Conservation (phyloP, 768 basidiomycete species). For the Tremella fuciformis region DNA sequence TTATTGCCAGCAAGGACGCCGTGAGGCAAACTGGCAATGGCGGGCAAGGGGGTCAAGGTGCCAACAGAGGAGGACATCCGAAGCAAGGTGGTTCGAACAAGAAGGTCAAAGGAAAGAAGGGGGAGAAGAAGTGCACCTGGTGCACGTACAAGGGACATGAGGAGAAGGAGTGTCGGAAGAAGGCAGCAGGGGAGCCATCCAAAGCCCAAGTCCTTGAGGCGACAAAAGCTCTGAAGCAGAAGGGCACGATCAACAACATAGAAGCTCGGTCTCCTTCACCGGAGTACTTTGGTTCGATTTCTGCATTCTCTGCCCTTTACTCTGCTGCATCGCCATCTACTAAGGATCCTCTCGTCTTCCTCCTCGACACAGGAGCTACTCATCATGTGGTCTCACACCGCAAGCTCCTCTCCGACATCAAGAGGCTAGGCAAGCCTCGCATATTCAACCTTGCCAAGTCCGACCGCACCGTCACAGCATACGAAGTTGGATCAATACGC, state of each 20-base stretch:
- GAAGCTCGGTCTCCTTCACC: neutral
- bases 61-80: no score
- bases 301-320: neutral
- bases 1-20: slow-evolving; percentile 1
- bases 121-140: neutral
- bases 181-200: neutral
- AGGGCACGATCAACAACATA: neutral
- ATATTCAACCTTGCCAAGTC: neutral
- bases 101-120: neutral
- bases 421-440: neutral
- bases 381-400: neutral
- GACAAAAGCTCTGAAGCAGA: neutral
- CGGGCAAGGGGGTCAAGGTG: neutral
- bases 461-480: neutral
- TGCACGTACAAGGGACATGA: neutral
- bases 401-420: neutral
- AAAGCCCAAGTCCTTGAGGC: neutral
- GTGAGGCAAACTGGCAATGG: neutral
- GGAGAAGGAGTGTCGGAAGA: neutral
- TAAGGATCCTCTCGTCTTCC: neutral
- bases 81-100: neutral
- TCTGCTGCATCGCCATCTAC: neutral
- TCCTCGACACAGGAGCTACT: neutral
- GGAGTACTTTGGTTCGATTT: neutral
- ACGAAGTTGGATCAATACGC: neutral